phyloP scores from a whole-genome alignment of 2,329 filamentous ascomycete species.

The Triangularia verruculosa region DNA sequence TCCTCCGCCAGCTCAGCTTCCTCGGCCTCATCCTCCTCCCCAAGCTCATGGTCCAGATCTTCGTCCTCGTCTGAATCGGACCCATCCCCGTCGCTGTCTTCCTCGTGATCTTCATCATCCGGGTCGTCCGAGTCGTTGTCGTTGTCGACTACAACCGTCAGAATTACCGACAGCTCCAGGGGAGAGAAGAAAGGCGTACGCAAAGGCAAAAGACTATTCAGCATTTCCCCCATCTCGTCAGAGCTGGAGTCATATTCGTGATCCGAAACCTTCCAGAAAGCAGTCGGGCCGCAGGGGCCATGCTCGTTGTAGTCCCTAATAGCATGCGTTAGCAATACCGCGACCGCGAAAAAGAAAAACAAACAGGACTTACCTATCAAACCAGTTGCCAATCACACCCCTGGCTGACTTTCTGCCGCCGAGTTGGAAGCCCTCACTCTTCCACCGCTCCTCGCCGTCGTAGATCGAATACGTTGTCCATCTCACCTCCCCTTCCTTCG shows the following conservation, averaged over 20 bases:
- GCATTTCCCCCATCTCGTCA: conserved; percentile 32
- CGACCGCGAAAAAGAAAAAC: neutral
- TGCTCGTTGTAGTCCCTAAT: conserved; percentile 61
- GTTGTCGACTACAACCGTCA: conserved; percentile 17
- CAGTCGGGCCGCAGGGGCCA: conserved; percentile 71
- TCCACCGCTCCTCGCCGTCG: conserved; percentile 67
- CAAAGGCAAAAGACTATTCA: conserved; percentile 30
- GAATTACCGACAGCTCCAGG: neutral
- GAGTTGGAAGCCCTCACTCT: conserved; percentile 72
- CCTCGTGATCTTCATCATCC: conserved; percentile 19
- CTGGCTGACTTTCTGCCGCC: conserved; percentile 63
- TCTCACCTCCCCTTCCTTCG: conserved; percentile 66
- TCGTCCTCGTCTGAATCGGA: conserved; percentile 31
- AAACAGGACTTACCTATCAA: conserved; percentile 56
- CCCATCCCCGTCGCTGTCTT: conserved; percentile 35
- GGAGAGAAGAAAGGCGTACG: conserved; percentile 17
- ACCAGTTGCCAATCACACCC: conserved; percentile 74
- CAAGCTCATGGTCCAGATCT: conserved; percentile 4
- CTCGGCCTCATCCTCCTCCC: neutral
- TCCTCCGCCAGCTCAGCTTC: neutral
- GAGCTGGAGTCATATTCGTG: conserved; percentile 32
- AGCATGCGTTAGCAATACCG: neutral
- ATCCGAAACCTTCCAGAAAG: conserved; percentile 73
- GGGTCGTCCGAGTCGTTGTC: conserved; percentile 14
- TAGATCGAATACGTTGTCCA: conserved; percentile 69